A percentile compares a stretch with the other conserved stretches of the same genome.
These are phyloP conservation scores for Scopulariopsis brevicaulis DNA, from an alignment of 2,329 filamentous ascomycete genomes.

Conservation along the genomic window DNA sequence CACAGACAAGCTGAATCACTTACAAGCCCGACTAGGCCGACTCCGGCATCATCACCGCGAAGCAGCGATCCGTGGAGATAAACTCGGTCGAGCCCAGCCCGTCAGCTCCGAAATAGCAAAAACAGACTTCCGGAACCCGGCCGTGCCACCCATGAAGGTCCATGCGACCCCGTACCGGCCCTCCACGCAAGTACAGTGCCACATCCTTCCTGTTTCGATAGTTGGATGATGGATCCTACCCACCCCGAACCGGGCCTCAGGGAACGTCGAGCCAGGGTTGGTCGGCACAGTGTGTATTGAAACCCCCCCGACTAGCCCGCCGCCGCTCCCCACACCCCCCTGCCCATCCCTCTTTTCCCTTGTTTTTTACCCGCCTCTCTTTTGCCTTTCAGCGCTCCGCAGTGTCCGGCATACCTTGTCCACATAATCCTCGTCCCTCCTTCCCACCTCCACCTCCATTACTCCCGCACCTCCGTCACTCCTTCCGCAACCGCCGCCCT, in stretches of 20 bases:
- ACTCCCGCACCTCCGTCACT: not conserved
- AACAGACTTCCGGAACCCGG: not conserved
- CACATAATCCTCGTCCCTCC: constrained; percentile 1
- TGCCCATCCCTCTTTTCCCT: not conserved
- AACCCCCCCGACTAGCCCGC: not conserved
- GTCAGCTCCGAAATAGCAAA: not conserved
- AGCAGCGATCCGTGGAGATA: no score
- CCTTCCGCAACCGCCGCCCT: not conserved
- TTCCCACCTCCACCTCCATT: not conserved
- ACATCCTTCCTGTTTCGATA: not conserved
- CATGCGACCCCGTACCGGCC: not conserved
- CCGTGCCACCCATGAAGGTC: not conserved
- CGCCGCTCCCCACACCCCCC: not conserved
- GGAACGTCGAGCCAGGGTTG: not conserved
- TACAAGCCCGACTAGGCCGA: no score
- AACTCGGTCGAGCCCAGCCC: no score
- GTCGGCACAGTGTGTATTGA: not conserved
- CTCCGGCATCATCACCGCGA: no score
- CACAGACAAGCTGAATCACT: no score
- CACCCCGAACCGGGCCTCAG: not conserved
- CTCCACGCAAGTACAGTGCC: not conserved
- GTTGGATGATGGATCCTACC: not conserved
- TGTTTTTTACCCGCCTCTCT: constrained; percentile 2
- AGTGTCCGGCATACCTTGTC: not conserved
- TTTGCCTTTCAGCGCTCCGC: not conserved